phyloP scores from a whole-genome alignment of 176 grass and related monocot genomes.

The Paspalum vaginatum region DNA sequence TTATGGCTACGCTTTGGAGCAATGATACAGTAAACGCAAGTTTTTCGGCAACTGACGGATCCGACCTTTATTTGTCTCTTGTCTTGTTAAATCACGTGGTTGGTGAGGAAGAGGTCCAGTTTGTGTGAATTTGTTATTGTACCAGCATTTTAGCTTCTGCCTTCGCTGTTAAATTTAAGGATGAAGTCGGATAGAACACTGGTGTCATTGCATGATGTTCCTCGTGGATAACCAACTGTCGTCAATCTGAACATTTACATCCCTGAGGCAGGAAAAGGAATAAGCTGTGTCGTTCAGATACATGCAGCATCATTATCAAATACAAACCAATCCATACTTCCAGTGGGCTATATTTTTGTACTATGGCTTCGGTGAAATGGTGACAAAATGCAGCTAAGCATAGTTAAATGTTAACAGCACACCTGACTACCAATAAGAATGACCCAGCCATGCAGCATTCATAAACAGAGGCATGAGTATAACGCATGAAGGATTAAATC shows the following conservation, averaged over 20 bases:
- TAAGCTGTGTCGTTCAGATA: neutral
- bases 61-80: neutral
- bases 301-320: neutral
- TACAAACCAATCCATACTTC: neutral
- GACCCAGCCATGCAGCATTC: neutral
- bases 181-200: constrained; percentile 68
- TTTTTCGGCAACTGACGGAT: neutral
- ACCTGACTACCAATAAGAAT: neutral
- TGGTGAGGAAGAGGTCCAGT: constrained; percentile 1
- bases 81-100: neutral
- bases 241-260: constrained; percentile 70
- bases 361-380: neutral
- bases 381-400: constrained; percentile 1
- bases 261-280: constrained; percentile 47
- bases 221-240: constrained; percentile 73
- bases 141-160: constrained; percentile 47
- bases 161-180: constrained; percentile 49
- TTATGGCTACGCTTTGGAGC: neutral
- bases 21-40: neutral
- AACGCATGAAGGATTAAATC: neutral
- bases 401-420: neutral
- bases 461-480: neutral
- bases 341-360: neutral
- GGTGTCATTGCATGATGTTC: constrained; percentile 70
- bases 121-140: neutral